A percentile compares a stretch with the other conserved stretches of the same genome.
Evolutionary conservation across 192 early-diverging fungal genomes (phyloP).

Genomic region (Coemansia guatemalensis): DNA sequence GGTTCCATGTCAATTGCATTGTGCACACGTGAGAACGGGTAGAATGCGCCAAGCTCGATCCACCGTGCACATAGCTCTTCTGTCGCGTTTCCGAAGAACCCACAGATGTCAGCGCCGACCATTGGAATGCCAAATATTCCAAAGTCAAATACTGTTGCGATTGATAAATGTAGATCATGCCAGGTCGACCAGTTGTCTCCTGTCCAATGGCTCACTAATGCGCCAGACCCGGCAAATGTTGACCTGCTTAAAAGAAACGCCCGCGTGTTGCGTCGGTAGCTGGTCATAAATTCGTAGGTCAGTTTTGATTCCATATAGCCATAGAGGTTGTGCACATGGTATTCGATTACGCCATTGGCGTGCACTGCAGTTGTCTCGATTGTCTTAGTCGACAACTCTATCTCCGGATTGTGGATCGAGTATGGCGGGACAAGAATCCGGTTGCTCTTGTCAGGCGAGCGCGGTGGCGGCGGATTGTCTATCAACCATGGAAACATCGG

Average conservation of each 20-base stretch:
- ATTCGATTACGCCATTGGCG: constrained; percentile 54
- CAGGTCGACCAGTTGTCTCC: constrained; percentile 66
- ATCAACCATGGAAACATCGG: constrained; percentile 19
- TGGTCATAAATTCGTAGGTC: constrained; percentile 45
- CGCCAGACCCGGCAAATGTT: constrained; percentile 65
- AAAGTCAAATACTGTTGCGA: constrained; percentile 63
- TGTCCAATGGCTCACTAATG: constrained; percentile 31
- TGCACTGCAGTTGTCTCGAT: constrained; percentile 55
- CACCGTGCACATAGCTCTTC: constrained; percentile 68
- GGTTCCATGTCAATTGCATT: constrained; percentile 50
- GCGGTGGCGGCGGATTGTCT: constrained; percentile 12
- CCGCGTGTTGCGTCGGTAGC: constrained; percentile 45
- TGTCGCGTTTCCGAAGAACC: constrained; percentile 59
- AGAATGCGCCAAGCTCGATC: constrained; percentile 63
- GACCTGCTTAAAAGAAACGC: constrained; percentile 67
- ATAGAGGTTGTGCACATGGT: constrained; percentile 62
- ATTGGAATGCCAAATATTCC: constrained; percentile 72
- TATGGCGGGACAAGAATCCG: constrained; percentile 51
- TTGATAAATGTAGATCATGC: constrained; percentile 59
- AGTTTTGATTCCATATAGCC: constrained; percentile 61
- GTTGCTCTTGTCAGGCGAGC: constrained; percentile 38
- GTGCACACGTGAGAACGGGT: constrained; percentile 66
- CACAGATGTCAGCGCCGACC: constrained; percentile 71
- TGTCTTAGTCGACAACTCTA: constrained; percentile 52
- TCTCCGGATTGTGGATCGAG: constrained; percentile 51